Base-by-base conservation (phyloP, 108 stramenopile genomes). In the Bacterosira constricta region DNA sequence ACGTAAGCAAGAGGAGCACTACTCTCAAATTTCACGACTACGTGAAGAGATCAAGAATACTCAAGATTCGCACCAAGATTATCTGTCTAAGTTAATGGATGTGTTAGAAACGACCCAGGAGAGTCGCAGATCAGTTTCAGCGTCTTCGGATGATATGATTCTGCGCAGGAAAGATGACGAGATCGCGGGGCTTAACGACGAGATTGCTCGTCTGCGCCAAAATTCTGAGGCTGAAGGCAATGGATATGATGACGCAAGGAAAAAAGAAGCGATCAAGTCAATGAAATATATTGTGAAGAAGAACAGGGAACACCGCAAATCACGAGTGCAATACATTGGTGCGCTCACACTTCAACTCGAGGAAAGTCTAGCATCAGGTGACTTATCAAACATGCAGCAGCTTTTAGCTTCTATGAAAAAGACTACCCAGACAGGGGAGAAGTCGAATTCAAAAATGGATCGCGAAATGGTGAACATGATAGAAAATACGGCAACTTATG, bases 61-160 rank as follows among this genome's bases (percentile, higher is more conserved):
- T 18, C 82, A 85, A 38, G 67, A 85, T 36, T 68, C 75, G 7
- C 88, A 89, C 49, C 79, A 89, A 57, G 80, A 77, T 15, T 86
- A 87, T 32, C 66, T 89, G n/a, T 46, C 79, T 1, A 85, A 85
- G 60, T 69, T 89, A 10, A 83, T 89, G 78, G 80, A 75, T 65
- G 84, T 89, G 15, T 57, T 89, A 6, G 86, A 87, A 55, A 85
- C 79, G 6, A 81, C 86, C 17, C 86, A 87, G 21, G 64, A 53
- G 30, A 72, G 60, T 49, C 66, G 73, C 26, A 29, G 38, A 11
- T 5, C 30, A 7, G 47, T 15, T 20, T 31, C 38, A 3, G 27
- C 29, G 7, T 27, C 65, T 18, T 37, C 49, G 6, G 58, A 66
- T 27, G 50, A 58, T 53, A 61, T 54, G 1, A n/a, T 72, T 1